Conservation (phyloP, 768 basidiomycete genomes). For the Pleurotus giganteus region DNA sequence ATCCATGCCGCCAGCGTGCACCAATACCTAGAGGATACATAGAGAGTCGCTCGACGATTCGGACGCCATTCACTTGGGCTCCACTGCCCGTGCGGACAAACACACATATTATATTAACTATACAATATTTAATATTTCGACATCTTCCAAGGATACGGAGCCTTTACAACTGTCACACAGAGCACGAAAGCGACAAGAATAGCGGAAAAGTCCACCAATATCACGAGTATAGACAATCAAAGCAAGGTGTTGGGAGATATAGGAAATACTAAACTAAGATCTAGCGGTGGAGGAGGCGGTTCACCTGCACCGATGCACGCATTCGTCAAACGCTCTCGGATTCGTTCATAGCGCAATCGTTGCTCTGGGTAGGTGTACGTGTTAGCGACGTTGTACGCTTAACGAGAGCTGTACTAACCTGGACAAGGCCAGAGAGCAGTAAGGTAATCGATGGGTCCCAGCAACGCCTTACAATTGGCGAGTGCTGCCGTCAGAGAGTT, state of each 20-base stretch:
- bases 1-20: too few relatives aligned
- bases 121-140: too few relatives aligned
- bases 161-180: too few relatives aligned
- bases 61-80: too few relatives aligned
- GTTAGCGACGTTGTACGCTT: slow-evolving; percentile 1
- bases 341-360: slow-evolving; percentile 41
- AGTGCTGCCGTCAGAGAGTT: slow-evolving; percentile 55
- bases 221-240: too few relatives aligned
- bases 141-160: too few relatives aligned
- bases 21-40: too few relatives aligned
- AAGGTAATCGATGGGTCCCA: slow-evolving; percentile 61
- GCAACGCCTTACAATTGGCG: slow-evolving; percentile 58
- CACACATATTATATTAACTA: too few relatives aligned
- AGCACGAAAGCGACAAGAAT: too few relatives aligned
- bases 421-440: slow-evolving; percentile 63
- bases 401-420: slow-evolving; percentile 34
- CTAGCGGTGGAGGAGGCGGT: slow-evolving; percentile 33
- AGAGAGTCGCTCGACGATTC: too few relatives aligned
- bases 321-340: slow-evolving; percentile 43
- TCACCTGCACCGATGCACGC: slow-evolving; percentile 51
- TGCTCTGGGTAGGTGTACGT: slow-evolving; percentile 39
- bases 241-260: slow-evolving; percentile 24
- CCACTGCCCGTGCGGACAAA: too few relatives aligned
- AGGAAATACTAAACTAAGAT: slow-evolving; percentile 10
- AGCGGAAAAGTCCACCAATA: too few relatives aligned